A percentile compares a stretch with the other conserved stretches of the same genome.
Evolutionary conservation across 2,329 filamentous ascomycete genomes (phyloP).

Genomic region (Neofusicoccum sp.): DNA sequence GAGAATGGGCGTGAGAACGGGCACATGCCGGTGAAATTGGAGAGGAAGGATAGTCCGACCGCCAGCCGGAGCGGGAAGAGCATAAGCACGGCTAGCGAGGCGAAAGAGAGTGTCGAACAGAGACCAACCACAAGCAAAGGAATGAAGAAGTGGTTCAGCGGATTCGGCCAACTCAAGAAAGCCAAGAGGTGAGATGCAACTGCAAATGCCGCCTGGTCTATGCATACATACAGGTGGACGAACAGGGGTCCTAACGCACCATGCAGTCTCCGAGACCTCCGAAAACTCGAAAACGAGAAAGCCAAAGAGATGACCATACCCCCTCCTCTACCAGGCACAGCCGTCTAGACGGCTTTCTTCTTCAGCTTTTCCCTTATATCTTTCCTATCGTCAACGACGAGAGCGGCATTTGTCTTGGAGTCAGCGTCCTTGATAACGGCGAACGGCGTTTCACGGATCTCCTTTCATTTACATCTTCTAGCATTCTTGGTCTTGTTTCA

Average conservation of each 20-base stretch:
- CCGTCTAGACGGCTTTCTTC: background rate
- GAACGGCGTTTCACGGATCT: too few relatives aligned
- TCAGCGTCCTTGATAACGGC: background rate
- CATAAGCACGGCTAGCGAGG: background rate
- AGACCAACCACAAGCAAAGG: conserved; percentile 4
- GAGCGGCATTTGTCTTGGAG: conserved; percentile 1
- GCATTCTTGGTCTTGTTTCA: background rate
- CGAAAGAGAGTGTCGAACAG: conserved; percentile 5
- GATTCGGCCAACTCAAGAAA: conserved; percentile 10
- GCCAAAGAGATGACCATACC: conserved; percentile 18
- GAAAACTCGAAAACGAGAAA: conserved; percentile 17
- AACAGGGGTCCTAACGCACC: background rate
- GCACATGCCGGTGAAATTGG: background rate
- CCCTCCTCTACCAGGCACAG: conserved; percentile 16
- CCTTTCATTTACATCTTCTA: background rate
- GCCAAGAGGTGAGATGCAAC: background rate
- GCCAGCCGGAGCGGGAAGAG: background rate
- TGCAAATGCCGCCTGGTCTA: background rate
- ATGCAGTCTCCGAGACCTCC: conserved; percentile 11
- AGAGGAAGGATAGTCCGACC: background rate
- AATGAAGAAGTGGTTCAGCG: conserved; percentile 14
- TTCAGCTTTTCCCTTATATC: background rate
- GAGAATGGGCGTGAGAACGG: background rate
- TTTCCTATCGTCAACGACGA: too few relatives aligned
- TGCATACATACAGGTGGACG: too few relatives aligned